Evolutionary conservation across 306 rosid species (phyloP).

Genomic region (Astragalus glycyphyllos): DNA sequence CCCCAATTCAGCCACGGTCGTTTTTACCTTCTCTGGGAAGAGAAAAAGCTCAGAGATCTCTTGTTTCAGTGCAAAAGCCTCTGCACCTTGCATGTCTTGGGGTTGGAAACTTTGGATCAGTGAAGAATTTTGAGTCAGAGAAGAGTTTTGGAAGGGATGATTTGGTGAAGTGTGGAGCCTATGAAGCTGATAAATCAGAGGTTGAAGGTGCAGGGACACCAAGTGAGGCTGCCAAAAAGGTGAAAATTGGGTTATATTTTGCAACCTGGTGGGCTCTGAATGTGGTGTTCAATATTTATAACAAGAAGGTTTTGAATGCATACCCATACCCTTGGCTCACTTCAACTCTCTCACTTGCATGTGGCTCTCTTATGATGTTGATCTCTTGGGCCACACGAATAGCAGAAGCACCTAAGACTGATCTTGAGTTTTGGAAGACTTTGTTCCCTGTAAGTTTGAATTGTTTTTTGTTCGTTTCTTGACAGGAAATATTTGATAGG

Average conservation of each 20-base stretch:
- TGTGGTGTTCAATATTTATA: constrained; percentile 94
- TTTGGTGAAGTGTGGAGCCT: constrained; percentile 65
- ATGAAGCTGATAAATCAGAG: constrained; percentile 75
- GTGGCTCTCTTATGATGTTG: constrained; percentile 95
- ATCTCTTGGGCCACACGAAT: constrained; percentile 87
- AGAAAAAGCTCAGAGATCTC: constrained; percentile 22
- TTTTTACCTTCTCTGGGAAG: constrained; percentile 41
- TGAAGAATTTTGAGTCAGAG: constrained; percentile 42
- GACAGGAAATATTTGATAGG: constrained; percentile 47
- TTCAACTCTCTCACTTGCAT: constrained; percentile 92
- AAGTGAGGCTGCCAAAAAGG: constrained; percentile 74
- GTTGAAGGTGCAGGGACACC: constrained; percentile 45
- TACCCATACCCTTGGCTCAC: constrained; percentile 97
- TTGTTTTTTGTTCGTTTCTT: constrained; percentile 57
- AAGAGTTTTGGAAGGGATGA: constrained; percentile 36
- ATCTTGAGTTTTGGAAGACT: constrained; percentile 92
- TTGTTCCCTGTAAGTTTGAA: constrained; percentile 81
- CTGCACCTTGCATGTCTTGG: constrained; percentile 59
- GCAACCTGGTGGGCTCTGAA: constrained; percentile 98
- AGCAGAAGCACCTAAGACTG: constrained; percentile 94
- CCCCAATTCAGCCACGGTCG: constrained; percentile 37
- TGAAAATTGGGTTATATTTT: constrained; percentile 87
- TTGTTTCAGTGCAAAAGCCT: constrained; percentile 54
- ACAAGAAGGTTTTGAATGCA: constrained; percentile 97
- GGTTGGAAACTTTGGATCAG: constrained; percentile 38